Evolutionary conservation across 257 asterid genomes (phyloP).

Genomic region (Anisodus acutangulus): DNA sequence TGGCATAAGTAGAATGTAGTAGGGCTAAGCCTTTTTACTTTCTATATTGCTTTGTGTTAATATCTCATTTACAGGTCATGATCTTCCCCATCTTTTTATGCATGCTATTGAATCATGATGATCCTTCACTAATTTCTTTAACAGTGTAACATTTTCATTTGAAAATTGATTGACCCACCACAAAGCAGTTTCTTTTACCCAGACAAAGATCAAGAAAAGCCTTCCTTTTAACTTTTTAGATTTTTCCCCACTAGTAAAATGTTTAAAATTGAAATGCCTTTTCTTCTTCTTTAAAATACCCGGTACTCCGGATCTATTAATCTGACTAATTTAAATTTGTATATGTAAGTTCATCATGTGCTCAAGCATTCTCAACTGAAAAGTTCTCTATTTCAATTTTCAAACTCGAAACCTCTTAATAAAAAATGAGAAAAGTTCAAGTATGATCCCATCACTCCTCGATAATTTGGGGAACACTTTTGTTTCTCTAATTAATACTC

Average conservation of each 20-base stretch:
- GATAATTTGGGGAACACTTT: not conserved
- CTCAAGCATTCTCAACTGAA: not conserved
- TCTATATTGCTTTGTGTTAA: too few relatives aligned
- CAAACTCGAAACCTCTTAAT: not conserved
- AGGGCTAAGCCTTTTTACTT: too few relatives aligned
- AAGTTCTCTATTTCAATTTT: not conserved
- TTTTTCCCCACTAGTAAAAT: not conserved
- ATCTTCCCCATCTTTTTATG: slow-evolving; percentile 7
- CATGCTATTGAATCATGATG: slow-evolving; percentile 25
- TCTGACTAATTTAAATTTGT: not conserved
- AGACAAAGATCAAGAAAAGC: slow-evolving; percentile 15
- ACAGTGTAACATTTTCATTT: slow-evolving; percentile 14
- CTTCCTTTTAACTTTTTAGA: not conserved
- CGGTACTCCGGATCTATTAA: too few relatives aligned
- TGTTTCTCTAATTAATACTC: too few relatives aligned
- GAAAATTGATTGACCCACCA: slow-evolving; percentile 26
- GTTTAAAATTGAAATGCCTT: not conserved
- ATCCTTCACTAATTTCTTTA: slow-evolving; percentile 10
- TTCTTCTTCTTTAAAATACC: too few relatives aligned
- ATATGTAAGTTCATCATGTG: not conserved
- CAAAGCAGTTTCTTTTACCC: not conserved
- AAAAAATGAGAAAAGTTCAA: not conserved
- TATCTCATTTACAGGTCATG: slow-evolving; percentile 2
- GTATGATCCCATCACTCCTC: not conserved
- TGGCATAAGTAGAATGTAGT: too few relatives aligned